Evolutionary conservation across 768 basidiomycete species (phyloP).

Genomic region (Calvatia gigantea): DNA sequence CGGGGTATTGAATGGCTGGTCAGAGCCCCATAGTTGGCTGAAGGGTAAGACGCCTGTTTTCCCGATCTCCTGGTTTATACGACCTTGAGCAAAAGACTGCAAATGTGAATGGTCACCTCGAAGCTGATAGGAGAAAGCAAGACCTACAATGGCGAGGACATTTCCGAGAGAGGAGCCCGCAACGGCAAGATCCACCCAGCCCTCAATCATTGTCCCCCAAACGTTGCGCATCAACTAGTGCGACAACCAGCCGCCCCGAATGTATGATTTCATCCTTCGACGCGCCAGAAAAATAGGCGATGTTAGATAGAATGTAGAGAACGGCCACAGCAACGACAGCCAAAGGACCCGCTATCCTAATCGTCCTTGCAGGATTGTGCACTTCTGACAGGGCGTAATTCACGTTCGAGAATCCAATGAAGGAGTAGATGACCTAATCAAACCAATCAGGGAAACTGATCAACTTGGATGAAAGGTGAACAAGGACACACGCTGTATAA

Average conservation of each 20-base stretch:
- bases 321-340: conserved; percentile 51
- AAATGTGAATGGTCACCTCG: not conserved
- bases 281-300: conserved; percentile 68
- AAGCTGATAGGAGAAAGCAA: conserved; percentile 13
- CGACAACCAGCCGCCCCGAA: conserved; percentile 59
- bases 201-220: conserved; percentile 51
- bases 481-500: conserved; percentile 43
- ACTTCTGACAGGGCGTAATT: conserved; percentile 69
- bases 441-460: not conserved
- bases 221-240: conserved; percentile 66
- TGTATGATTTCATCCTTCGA: conserved; percentile 58
- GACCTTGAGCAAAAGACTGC: conserved; percentile 21
- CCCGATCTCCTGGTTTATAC: conserved; percentile 56
- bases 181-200: conserved; percentile 33
- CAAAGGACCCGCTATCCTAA: conserved; percentile 62
- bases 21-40: conserved; percentile 53
- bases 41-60: conserved; percentile 54
- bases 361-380: conserved; percentile 55
- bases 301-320: conserved; percentile 57
- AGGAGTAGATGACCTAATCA: conserved; percentile 45
- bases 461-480: not conserved
- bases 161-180: conserved; percentile 59
- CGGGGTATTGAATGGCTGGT: conserved; percentile 55
- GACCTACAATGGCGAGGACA: conserved; percentile 43
- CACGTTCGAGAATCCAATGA: conserved; percentile 61